A percentile compares a stretch with the other conserved stretches of the same genome.
Evolutionary conservation across 2,329 filamentous ascomycete species (phyloP).

Genomic region (Diaporthe batatas): DNA sequence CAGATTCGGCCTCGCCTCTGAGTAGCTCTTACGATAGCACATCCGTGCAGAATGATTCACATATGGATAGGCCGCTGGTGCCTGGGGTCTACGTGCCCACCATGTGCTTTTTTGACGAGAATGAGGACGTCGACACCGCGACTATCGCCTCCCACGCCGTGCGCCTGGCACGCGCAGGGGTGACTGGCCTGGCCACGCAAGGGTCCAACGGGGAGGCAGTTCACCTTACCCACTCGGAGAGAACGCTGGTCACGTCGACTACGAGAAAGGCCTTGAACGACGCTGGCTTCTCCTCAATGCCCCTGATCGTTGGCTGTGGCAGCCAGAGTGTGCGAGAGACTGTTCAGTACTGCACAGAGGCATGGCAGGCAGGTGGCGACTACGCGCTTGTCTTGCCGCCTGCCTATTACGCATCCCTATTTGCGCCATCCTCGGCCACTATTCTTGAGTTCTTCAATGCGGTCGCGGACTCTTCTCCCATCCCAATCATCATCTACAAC

Average conservation of each 20-base stretch:
- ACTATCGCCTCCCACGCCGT: constrained; percentile 73
- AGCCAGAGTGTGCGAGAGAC: constrained; percentile 81
- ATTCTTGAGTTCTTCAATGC: constrained; percentile 75
- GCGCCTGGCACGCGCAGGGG: constrained; percentile 79
- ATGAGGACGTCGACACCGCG: constrained; percentile 75
- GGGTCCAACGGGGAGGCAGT: constrained; percentile 88
- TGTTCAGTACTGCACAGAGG: constrained; percentile 77
- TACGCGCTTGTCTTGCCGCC: constrained; percentile 83
- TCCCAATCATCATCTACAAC: constrained; percentile 79
- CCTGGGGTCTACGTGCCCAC: constrained; percentile 79
- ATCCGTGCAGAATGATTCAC: constrained; percentile 51
- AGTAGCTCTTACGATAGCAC: constrained; percentile 60
- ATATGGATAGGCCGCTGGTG: constrained; percentile 54
- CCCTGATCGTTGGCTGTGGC: constrained; percentile 82
- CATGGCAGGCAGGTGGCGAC: constrained; percentile 77
- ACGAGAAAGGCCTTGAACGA: constrained; percentile 78
- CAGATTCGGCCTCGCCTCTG: constrained; percentile 52
- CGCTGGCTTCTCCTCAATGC: constrained; percentile 74
- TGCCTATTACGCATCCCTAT: constrained; percentile 79
- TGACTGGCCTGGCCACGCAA: constrained; percentile 81
- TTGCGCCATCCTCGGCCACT: constrained; percentile 71
- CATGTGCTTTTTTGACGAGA: constrained; percentile 77
- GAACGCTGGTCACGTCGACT: constrained; percentile 75
- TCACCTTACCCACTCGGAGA: constrained; percentile 79
- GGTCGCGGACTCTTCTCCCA: constrained; percentile 73